Base-by-base conservation (phyloP, 83 land plant species). In the Thuja plicata region DNA sequence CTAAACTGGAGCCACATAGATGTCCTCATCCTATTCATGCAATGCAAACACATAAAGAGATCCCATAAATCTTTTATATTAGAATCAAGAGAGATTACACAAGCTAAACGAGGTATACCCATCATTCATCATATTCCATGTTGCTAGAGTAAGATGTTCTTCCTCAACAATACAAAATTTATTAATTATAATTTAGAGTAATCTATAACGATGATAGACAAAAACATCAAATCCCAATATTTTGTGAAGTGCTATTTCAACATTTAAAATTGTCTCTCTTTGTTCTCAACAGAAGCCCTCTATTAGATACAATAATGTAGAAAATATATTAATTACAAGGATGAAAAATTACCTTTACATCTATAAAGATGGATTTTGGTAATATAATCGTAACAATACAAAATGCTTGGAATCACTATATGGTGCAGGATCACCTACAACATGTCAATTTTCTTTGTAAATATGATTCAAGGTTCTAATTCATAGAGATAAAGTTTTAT, bases 121-220 rank as follows among this genome's bases (percentile, higher is more conserved):
- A 91, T 95, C 97, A 91, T 95, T 95, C 50, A 94, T 91, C 91
- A 95, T 92, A 88, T 95, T 95, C 95, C 94, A 94, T 34, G 94
- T 95, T 87, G 93, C 96, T 92, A 94, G 97, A 34, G 94, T 94
- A 76, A 94, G 89, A 41, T 41, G 3, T 11, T 92, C 90, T 87
- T 80, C 54, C 83, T 89, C 88, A 15, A 84, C 90, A 34, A 89
- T 87, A 30, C 82, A 87, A 89, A 92, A 88, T 82, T 90, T 88
- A 74, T 88, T 88, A 85, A 92, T 88, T 71, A 92, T 92, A 35
- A 87, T 55, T 34, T 86, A 84, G 70, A 92, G 46, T 41, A 90
- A 90, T 50, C 88, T 88, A 88, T 92, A 92, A 40, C 3, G 3
- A 41, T 41, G 43, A 41, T 41, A 41, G 43, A 41, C 1, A 41